phyloP scores from a whole-genome alignment of 1,284 basidiomycete genomes.

The Peniophora sp. region DNA sequence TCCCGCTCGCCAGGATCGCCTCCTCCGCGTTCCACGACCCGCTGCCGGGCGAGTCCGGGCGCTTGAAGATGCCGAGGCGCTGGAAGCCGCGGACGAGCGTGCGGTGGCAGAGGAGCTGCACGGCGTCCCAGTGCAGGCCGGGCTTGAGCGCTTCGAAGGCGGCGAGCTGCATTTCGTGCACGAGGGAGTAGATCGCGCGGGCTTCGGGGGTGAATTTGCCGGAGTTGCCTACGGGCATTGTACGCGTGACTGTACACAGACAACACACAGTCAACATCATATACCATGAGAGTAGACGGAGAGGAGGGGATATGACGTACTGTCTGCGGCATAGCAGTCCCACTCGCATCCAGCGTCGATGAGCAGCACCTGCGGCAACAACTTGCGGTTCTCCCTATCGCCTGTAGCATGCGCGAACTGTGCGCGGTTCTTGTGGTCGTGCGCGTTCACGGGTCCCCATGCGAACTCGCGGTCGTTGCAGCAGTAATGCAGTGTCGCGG shows the following conservation, averaged over 20 bases:
- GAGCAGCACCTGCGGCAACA: conserved; percentile 74
- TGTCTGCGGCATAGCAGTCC: conserved; percentile 76
- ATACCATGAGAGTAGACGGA: not conserved
- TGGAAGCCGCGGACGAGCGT: conserved; percentile 75
- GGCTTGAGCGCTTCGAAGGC: conserved; percentile 62
- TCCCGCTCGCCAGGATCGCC: conserved; percentile 65
- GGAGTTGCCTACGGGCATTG: conserved; percentile 82
- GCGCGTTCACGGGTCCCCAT: conserved; percentile 61
- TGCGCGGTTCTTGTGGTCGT: conserved; percentile 47
- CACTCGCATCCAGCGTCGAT: conserved; percentile 92
- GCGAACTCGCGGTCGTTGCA: conserved; percentile 76
- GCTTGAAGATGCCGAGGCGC: conserved; percentile 77
- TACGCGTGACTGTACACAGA: conserved; percentile 79
- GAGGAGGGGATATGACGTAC: too few relatives aligned
- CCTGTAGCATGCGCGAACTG: conserved; percentile 29
- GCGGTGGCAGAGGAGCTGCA: conserved; percentile 77
- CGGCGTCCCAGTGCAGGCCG: conserved; percentile 77
- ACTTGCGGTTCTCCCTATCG: conserved; percentile 27
- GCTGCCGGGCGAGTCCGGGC: conserved; percentile 33
- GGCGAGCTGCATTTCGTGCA: conserved; percentile 81
- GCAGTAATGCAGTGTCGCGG: conserved; percentile 86
- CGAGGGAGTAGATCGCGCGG: conserved; percentile 75
- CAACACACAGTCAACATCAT: conserved; percentile 1
- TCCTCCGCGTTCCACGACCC: conserved; percentile 55
- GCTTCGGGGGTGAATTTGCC: conserved; percentile 80